Percentiles rank a stretch among this genome's conserved stretches.
These are phyloP conservation scores for Phanerochaete sordida DNA, from an alignment of 768 basidiomycete genomes.

Conservation along the genomic window DNA sequence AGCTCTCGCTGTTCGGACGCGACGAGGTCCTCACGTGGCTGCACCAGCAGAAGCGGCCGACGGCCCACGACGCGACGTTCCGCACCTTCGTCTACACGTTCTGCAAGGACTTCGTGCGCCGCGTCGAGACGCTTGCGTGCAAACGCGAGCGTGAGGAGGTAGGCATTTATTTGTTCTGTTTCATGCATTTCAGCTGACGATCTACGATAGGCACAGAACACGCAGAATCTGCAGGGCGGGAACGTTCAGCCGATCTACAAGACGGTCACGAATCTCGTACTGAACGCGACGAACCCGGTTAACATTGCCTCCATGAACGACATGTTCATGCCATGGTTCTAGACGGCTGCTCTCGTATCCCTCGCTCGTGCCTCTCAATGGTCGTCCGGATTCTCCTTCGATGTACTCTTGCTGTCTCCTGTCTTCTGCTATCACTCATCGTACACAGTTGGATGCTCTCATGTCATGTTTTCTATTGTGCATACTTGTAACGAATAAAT, in stretches of 20 bases:
- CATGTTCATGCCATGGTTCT: constrained; percentile 85
- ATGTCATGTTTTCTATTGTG: not conserved
- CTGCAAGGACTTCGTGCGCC: constrained; percentile 71
- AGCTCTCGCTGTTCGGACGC: constrained; percentile 85
- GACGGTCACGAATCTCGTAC: constrained; percentile 79
- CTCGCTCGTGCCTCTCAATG: not conserved
- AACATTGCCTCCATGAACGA: constrained; percentile 86
- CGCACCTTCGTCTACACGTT: constrained; percentile 52
- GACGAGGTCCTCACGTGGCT: constrained; percentile 89
- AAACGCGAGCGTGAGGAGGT: constrained; percentile 85
- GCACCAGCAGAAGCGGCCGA: constrained; percentile 38
- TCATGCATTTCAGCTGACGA: not conserved
- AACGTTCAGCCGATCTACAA: constrained; percentile 61
- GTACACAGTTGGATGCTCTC: not conserved
- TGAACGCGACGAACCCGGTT: constrained; percentile 81
- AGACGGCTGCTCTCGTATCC: constrained; percentile 1
- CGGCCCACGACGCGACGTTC: constrained; percentile 56
- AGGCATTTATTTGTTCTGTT: constrained; percentile 1
- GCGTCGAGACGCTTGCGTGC: constrained; percentile 82
- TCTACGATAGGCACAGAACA: constrained; percentile 25
- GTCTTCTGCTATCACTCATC: not conserved
- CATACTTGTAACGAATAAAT: not conserved
- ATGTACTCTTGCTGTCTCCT: not conserved
- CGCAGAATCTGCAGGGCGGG: constrained; percentile 32
- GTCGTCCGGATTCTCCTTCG: not conserved